Evolutionary conservation across 192 early-diverging fungal species (phyloP).

Genomic region (Coemansia sp.): DNA sequence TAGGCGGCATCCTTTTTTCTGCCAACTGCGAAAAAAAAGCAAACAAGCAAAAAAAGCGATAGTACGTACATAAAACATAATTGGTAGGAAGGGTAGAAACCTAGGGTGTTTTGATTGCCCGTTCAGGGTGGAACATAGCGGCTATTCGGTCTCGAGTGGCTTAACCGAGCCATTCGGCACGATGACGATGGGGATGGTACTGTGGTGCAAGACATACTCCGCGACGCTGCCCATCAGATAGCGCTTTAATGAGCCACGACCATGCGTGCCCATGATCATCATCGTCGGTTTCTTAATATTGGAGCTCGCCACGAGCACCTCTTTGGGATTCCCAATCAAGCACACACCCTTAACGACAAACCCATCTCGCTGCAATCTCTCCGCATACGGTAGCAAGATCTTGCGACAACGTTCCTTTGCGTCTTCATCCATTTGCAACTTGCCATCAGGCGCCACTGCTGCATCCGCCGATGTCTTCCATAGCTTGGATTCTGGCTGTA

Average conservation of each 20-base stretch:
- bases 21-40: background rate
- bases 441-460: background rate
- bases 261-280: constrained; percentile 71
- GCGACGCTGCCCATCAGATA: constrained; percentile 71
- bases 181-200: constrained; percentile 66
- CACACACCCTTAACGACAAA: constrained; percentile 56
- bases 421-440: constrained; percentile 42
- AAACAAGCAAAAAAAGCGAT: background rate
- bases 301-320: constrained; percentile 52
- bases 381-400: constrained; percentile 46
- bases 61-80: constrained; percentile 5
- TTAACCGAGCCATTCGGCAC: constrained; percentile 56
- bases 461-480: constrained; percentile 30
- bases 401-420: constrained; percentile 51
- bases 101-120: background rate
- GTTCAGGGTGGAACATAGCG: background rate
- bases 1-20: background rate
- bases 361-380: constrained; percentile 47
- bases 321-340: constrained; percentile 54
- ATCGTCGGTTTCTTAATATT: constrained; percentile 62
- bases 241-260: constrained; percentile 65
- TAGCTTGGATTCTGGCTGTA: constrained; percentile 51
- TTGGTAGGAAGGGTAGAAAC: background rate
- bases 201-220: constrained; percentile 68
- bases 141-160: constrained; percentile 24